Evolutionary conservation across 768 basidiomycete genomes (phyloP), one percentile per base, ranked within the genome.

Genomic region (Lactarius tabidus): DNA sequence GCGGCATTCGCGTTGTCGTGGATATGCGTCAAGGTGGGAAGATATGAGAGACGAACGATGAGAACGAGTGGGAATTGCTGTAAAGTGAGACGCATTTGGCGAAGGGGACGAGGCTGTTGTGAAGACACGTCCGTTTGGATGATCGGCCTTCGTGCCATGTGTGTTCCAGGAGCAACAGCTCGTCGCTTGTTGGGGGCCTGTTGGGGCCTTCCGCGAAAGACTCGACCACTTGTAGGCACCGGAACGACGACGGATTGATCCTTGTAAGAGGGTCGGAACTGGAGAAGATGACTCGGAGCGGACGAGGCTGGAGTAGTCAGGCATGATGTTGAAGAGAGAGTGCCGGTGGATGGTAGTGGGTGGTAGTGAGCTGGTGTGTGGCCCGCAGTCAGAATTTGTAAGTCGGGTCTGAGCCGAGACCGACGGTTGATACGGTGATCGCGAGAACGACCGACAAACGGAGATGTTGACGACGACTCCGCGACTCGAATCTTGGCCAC

Each of bases 171-270:
- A 15, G 3, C 18, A 35, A 38, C 17, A 1, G 2, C 2, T n/a
- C 9, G 26, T 33, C 12, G 28, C 9, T 10, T 33, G 54, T 39
- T n/a, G 59, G 5, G 43, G 41, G 12, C 28, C 18, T 18, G 26
- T 41, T n/a, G 54, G 28, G n/a, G 26, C n/a, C 35, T 38, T 43
- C 35, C 18, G 55, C 15, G 60, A 48, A 52, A 59, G 17, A n/a
- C 15, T 20, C 0, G 60, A 41, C 4, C 36, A 41, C n/a, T 43
- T 45, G 33, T 43, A 33, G 26, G 51, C 23, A 6, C 65, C 41
- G 8, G 65, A 54, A 12, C 65, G 65, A 62, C 12, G 65, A 7
- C 65, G 65, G 6, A 53, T 62, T 31, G 65, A 58, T 0, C n/a
- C 18, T 28, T 66, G 39, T 2, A 39, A 38, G 14, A 45, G 39